Evolutionary conservation across 106 monocot genomes (phyloP).

Genomic region (Dioscorea dumetorum): DNA sequence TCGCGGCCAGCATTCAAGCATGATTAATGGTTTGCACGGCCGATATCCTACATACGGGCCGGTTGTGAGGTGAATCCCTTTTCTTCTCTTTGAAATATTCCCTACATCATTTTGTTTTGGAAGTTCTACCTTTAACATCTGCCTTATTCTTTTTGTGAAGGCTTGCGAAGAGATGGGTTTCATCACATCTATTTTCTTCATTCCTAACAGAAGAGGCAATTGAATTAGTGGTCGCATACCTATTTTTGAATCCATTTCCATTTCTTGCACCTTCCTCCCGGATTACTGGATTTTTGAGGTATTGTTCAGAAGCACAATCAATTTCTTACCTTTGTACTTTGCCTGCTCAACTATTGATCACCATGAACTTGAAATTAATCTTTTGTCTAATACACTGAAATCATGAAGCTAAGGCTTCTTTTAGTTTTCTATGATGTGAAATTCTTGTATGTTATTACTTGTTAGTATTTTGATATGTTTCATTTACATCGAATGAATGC

Average conservation of each 20-base stretch:
- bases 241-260: conserved; percentile 85
- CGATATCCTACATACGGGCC: conserved; percentile 71
- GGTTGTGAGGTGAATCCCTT: conserved; percentile 67
- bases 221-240: conserved; percentile 85
- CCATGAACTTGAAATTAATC: too few relatives aligned
- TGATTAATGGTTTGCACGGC: conserved; percentile 95
- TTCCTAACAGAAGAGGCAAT: conserved; percentile 74
- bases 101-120: background rate
- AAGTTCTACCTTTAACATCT: background rate
- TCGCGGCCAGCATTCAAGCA: conserved; percentile 88
- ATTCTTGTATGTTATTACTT: background rate
- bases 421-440: background rate
- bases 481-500: background rate
- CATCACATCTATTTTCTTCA: conserved; percentile 87
- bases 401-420: too few relatives aligned
- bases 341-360: background rate
- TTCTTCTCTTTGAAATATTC: background rate
- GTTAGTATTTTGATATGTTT: background rate
- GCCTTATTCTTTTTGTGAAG: conserved; percentile 25
- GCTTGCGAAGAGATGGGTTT: conserved; percentile 92
- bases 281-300: conserved; percentile 91
- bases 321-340: background rate
- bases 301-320: background rate
- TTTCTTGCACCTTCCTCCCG: conserved; percentile 71
- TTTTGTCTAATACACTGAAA: too few relatives aligned